These are phyloP conservation scores for Citrus unshiu DNA, from an alignment of 345 rosid genomes.

Conservation along the genomic window DNA sequence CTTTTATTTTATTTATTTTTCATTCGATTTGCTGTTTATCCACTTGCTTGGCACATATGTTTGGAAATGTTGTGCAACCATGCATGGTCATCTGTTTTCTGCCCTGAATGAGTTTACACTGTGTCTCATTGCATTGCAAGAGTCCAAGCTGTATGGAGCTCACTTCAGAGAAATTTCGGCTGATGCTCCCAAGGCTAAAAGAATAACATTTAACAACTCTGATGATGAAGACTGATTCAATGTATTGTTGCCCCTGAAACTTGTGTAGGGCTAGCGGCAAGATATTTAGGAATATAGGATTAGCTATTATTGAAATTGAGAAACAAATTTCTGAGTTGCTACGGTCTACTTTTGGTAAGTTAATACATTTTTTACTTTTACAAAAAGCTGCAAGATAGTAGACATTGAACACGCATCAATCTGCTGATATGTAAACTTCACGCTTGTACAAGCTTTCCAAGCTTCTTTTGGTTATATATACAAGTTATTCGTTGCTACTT, in stretches of 20 bases:
- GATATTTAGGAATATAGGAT: neutral
- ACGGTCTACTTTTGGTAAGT: neutral
- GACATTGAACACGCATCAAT: neutral
- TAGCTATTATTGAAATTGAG: constrained; percentile 1
- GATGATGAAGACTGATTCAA: constrained; percentile 63
- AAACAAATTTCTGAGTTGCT: neutral
- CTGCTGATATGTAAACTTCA: neutral
- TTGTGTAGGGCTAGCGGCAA: neutral
- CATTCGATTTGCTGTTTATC: neutral
- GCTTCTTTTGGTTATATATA: too few species aligned
- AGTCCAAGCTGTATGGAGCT: constrained; percentile 92
- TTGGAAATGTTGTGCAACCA: neutral
- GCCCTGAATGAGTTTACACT: neutral
- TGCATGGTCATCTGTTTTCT: neutral
- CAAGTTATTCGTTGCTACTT: neutral
- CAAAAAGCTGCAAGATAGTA: neutral
- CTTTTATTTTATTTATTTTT: too few species aligned
- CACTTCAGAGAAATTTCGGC: constrained; percentile 85
- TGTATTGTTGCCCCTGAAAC: neutral
- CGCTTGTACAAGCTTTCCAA: neutral
- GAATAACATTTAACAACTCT: constrained; percentile 63
- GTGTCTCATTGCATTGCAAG: constrained; percentile 35
- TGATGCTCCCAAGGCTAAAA: constrained; percentile 86
- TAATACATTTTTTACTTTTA: neutral
- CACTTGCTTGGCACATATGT: neutral